phyloP scores from a whole-genome alignment of 202 grass and related monocot species.

The Panicum hallii region DNA sequence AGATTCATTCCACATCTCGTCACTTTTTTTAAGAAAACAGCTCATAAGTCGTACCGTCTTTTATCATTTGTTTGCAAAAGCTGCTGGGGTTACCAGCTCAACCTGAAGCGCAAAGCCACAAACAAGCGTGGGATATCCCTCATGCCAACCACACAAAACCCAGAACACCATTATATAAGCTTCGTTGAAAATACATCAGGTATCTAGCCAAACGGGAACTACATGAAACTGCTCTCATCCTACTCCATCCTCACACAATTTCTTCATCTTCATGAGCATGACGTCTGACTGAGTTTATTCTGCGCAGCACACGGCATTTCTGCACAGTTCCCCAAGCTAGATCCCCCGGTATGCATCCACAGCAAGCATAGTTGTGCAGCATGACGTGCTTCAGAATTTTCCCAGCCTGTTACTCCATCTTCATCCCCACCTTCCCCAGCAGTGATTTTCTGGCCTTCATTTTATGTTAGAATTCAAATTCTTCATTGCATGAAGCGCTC shows the following conservation, averaged over 20 bases:
- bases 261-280: neutral
- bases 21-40: no score
- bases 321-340: neutral
- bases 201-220: neutral
- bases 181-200: neutral
- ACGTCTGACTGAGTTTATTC: no score
- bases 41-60: no score
- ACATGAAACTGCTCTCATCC: neutral
- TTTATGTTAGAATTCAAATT: neutral
- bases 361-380: neutral
- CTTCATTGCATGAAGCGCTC: neutral
- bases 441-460: neutral
- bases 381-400: neutral
- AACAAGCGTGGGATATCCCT: neutral
- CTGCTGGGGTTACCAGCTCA: neutral
- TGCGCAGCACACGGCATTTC: no score
- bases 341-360: neutral
- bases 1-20: no score
- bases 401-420: neutral
- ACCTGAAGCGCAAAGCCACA: neutral
- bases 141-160: neutral
- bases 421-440: neutral
- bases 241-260: neutral
- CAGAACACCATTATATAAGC: neutral
- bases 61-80: no score